Base-by-base conservation (phyloP, 163 green algal genomes). In the Chlamydomonas reinhardtii region DNA sequence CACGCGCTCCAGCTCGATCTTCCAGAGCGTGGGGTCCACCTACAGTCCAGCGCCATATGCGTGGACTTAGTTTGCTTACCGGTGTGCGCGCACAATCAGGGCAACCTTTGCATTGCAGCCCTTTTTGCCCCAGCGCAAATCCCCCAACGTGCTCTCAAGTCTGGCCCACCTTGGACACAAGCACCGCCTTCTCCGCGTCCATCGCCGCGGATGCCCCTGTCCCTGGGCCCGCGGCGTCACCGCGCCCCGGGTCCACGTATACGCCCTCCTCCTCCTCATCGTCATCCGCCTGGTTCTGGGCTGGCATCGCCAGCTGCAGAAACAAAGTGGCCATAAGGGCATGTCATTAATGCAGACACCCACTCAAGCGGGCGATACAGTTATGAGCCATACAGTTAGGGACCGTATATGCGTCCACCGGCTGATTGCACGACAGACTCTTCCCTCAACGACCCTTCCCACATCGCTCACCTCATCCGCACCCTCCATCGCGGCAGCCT, bases 1-100 rank as follows among this genome's bases (percentile, higher is more conserved):
- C 66, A 96, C 93, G 0, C 94, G 91, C 85, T 97, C 95, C 56
- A 96, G 71, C 86, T 97, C 94, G 54, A 96, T 66, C 76, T 87
- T 86, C 95, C 95, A 97, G 12, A 88, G 77, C 56, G 88, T 90
- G n/a, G 92, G 89, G 83, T 96, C 92, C 12, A 96, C 89, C 83
- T 93, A 52, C 43, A 29, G 62, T 19, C 39, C 5, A 8, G 39
- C 8, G 39, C 39, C 39, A 48, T 14, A 48, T 8, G 39, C 39
- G 39, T 14, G 39, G 5, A 14, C 8, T 8, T 8, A 48, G 39
- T 48, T 48, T 48, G 39, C 39, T 48, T 48, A 8, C 5, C 39
- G 8, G 39, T 14, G 8, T 48, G 39, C 39, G 39, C 39, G 39
- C 39, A 48, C 59, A 6, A 25, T 9, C n/a, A n/a, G 5, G 59